phyloP scores from a whole-genome alignment of 257 asterid species.

The Mitragyna speciosa region DNA sequence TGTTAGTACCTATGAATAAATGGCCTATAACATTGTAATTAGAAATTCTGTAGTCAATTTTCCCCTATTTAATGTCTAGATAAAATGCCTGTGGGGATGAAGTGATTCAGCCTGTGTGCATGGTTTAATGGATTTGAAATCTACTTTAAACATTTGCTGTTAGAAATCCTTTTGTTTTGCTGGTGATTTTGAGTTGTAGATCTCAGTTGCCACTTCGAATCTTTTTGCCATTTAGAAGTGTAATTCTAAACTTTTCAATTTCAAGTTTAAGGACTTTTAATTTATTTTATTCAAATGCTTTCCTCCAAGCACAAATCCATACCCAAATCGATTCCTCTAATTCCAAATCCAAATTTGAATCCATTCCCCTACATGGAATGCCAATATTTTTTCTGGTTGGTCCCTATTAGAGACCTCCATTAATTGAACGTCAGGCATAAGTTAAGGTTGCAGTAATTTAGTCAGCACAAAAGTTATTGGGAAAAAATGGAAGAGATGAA shows the following conservation, averaged over 20 bases:
- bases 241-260: not conserved
- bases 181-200: not conserved
- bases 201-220: not conserved
- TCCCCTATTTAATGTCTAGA: not conserved
- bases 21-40: not conserved
- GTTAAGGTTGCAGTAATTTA: not conserved
- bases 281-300: too few species aligned
- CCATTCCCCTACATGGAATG: not conserved
- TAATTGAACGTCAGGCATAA: not conserved
- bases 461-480: not conserved
- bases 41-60: not conserved
- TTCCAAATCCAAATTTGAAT: too few species aligned
- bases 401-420: not conserved
- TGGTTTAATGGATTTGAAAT: not conserved
- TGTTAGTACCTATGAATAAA: not conserved
- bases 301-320: too few species aligned
- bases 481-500: not conserved
- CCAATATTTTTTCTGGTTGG: not conserved
- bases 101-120: not conserved
- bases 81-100: not conserved
- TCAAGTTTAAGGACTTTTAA: not conserved
- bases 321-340: too few species aligned
- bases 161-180: not conserved
- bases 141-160: not conserved
- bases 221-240: not conserved